phyloP scores from a whole-genome alignment of 164 flowering plant genomes.

The Vitis riparia region DNA sequence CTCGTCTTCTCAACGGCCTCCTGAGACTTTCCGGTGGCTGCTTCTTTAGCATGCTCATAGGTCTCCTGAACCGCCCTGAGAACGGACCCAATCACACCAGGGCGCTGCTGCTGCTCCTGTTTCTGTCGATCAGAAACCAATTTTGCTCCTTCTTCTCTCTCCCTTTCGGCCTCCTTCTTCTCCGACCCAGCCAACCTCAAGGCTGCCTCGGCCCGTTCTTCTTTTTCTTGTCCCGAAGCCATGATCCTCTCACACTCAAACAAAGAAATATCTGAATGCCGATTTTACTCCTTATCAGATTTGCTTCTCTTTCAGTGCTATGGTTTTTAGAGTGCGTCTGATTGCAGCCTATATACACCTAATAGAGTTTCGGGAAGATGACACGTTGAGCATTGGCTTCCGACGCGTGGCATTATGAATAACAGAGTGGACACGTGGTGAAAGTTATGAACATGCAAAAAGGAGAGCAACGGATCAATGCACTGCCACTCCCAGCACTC shows the following conservation, averaged over 20 bases:
- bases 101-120: conserved; percentile 21
- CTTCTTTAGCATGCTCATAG: conserved; percentile 60
- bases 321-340: no score
- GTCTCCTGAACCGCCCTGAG: conserved; percentile 50
- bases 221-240: conserved; percentile 48
- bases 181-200: conserved; percentile 39
- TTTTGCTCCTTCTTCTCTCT: neutral
- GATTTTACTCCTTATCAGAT: no score
- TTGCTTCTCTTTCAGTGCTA: no score
- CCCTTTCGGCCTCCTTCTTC: conserved; percentile 10
- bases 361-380: no score
- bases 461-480: no score
- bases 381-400: no score
- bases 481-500: no score
- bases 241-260: conserved; percentile 11
- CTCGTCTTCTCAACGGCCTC: conserved; percentile 18
- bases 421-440: no score
- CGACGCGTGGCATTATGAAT: no score
- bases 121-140: neutral
- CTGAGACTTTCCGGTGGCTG: conserved; percentile 30
- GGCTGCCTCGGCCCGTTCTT: conserved; percentile 41
- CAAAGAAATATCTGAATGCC: no score
- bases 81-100: conserved; percentile 49
- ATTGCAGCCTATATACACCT: no score
- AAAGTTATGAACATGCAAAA: no score